A percentile compares a stretch with the other conserved stretches of the same genome.
phyloP scores from a whole-genome alignment of 2,329 filamentous ascomycete species.

The Aspergillus texensis region DNA sequence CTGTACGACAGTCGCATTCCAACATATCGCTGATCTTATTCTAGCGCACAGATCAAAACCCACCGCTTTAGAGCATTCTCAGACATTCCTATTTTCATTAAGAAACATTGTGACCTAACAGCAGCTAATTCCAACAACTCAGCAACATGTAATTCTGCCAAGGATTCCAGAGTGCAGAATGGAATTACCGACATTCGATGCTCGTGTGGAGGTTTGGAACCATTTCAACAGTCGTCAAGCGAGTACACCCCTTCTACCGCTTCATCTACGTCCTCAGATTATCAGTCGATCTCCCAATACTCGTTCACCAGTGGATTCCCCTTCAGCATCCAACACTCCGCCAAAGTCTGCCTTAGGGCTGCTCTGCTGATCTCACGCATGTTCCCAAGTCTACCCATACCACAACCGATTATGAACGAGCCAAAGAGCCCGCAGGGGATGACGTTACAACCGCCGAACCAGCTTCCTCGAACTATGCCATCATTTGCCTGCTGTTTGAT shows the following conservation, averaged over 20 bases:
- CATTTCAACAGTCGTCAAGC: slow-evolving; percentile 31
- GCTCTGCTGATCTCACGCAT: slow-evolving; percentile 45
- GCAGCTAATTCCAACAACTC: slow-evolving; percentile 28
- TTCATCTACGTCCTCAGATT: slow-evolving; percentile 35
- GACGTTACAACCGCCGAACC: slow-evolving; percentile 19
- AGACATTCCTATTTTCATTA: slow-evolving; percentile 50
- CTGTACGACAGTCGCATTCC: neutral
- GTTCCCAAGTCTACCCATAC: slow-evolving; percentile 44
- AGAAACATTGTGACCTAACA: slow-evolving; percentile 48
- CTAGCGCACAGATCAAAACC: slow-evolving; percentile 49
- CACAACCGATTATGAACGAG: slow-evolving; percentile 31
- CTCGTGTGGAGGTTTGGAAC: slow-evolving; percentile 33
- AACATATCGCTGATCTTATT: slow-evolving; percentile 10
- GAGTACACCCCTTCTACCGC: slow-evolving; percentile 39
- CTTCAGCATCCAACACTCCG: slow-evolving; percentile 45
- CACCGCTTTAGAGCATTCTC: slow-evolving; percentile 51
- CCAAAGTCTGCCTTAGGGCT: slow-evolving; percentile 44
- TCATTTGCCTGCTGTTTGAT: slow-evolving; percentile 52
- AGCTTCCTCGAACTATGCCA: slow-evolving; percentile 48
- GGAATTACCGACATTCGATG: slow-evolving; percentile 36
- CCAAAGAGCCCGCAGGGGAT: slow-evolving; percentile 18
- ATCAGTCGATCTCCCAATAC: slow-evolving; percentile 31
- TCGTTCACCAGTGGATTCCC: slow-evolving; percentile 41
- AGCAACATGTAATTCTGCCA: slow-evolving; percentile 7
- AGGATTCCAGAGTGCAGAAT: slow-evolving; percentile 17